Percentiles rank a stretch among this genome's conserved stretches.
Conservation (phyloP, 75 land plant species). For the Selaginella tamariscina region DNA sequence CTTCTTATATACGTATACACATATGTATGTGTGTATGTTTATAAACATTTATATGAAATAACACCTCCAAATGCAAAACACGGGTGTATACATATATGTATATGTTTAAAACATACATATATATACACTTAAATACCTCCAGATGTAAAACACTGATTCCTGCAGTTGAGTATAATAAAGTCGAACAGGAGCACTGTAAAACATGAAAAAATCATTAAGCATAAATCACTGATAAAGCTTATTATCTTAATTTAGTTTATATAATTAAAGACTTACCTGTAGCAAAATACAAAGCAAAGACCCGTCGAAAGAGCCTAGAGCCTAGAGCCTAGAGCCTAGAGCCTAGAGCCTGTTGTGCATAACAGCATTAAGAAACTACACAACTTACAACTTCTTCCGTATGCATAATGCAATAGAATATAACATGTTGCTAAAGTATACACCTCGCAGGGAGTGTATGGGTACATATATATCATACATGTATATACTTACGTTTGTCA, state of each 20-base stretch:
- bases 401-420: no score
- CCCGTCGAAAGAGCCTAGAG: conserved; percentile 16
- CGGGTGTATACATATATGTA: no score
- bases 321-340: no score
- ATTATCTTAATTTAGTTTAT: not conserved
- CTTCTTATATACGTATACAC: no score
- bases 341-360: conserved; percentile 3
- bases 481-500: conserved; percentile 27
- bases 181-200: conserved; percentile 36
- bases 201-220: not conserved
- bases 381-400: not conserved
- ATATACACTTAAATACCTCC: conserved; percentile 19
- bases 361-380: conserved; percentile 17
- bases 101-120: no score
- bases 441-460: not conserved
- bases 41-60: not conserved
- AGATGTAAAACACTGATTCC: conserved; percentile 24
- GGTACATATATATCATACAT: not conserved
- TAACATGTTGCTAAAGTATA: not conserved
- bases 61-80: not conserved
- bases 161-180: conserved; percentile 32
- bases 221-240: not conserved
- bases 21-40: not conserved
- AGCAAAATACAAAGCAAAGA: conserved; percentile 33
- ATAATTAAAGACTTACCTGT: conserved; percentile 20